These are phyloP conservation scores for Botryotinia calthae DNA, from an alignment of 2,329 filamentous ascomycete genomes.

Conservation along the genomic window DNA sequence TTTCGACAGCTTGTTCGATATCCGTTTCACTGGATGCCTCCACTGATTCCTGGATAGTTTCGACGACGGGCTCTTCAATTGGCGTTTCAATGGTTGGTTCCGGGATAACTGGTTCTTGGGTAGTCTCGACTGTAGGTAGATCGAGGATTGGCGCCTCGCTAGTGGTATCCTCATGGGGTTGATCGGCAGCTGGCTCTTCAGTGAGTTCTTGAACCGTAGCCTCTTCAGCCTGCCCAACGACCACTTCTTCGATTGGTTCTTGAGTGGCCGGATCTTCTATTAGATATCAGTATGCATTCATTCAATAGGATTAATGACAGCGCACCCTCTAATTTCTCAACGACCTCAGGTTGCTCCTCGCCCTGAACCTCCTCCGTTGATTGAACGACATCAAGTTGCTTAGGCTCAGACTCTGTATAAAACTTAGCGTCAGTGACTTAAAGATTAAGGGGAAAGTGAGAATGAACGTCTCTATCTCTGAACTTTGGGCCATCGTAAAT, in stretches of 20 bases:
- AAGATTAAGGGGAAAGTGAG: background rate
- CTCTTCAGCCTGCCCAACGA: conserved; percentile 1
- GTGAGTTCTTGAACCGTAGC: background rate
- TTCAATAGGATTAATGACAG: background rate
- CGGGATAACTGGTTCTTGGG: background rate
- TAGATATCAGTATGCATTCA: background rate
- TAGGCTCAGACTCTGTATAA: background rate
- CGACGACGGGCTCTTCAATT: background rate
- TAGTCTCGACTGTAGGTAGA: background rate
- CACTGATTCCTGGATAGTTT: background rate
- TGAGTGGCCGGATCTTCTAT: background rate
- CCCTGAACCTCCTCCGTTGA: background rate
- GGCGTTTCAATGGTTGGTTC: background rate
- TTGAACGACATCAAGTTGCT: background rate
- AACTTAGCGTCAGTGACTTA: conserved; percentile 5
- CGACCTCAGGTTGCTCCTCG: background rate
- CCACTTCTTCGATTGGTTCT: background rate
- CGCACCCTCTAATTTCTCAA: background rate
- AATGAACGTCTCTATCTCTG: conserved; percentile 2
- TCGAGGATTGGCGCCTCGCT: background rate
- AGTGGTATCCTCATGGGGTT: background rate
- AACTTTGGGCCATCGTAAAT: background rate
- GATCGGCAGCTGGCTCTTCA: background rate
- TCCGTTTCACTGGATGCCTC: background rate
- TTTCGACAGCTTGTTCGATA: background rate